Conservation (phyloP, 106 monocot genomes). For the Dendrobium huoshanense region DNA sequence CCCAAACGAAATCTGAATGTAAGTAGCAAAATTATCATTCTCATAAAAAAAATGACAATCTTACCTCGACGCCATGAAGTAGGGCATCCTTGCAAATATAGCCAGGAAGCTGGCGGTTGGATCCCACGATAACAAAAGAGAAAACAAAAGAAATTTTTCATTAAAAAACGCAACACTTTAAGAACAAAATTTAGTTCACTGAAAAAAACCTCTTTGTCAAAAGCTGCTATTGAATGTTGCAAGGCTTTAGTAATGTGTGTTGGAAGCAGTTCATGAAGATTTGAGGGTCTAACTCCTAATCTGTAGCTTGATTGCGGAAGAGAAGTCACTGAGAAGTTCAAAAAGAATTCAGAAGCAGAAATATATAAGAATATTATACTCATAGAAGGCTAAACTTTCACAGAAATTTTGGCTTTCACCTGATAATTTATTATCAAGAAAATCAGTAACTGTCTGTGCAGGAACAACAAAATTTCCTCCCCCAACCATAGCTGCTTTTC, state of each 20-base stretch:
- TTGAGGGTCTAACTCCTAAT: slow-evolving; percentile 69
- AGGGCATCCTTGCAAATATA: slow-evolving; percentile 81
- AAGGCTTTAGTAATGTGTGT: slow-evolving; percentile 65
- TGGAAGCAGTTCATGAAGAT: slow-evolving; percentile 79
- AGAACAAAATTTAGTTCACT: neutral
- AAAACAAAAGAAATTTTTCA: neutral
- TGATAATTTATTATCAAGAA: slow-evolving; percentile 76
- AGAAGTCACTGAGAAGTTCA: slow-evolving; percentile 41
- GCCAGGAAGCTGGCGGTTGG: slow-evolving; percentile 67
- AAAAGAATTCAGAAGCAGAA: neutral
- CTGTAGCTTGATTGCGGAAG: slow-evolving; percentile 90
- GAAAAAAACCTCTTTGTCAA: slow-evolving; percentile 68
- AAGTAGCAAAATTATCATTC: too few species aligned
- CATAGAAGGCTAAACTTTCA: neutral
- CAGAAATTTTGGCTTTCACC: slow-evolving; percentile 19
- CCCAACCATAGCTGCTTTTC: slow-evolving; percentile 82
- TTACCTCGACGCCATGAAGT: slow-evolving; percentile 99
- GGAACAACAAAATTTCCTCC: slow-evolving; percentile 94
- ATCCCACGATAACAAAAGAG: neutral
- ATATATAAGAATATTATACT: neutral
- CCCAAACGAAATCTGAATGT: too few species aligned
- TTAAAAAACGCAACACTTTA: neutral
- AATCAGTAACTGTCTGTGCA: slow-evolving; percentile 86
- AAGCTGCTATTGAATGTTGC: slow-evolving; percentile 58
- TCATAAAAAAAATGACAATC: neutral